phyloP scores from a whole-genome alignment of 176 grass and related monocot genomes.

The Oryza coarctata region DNA sequence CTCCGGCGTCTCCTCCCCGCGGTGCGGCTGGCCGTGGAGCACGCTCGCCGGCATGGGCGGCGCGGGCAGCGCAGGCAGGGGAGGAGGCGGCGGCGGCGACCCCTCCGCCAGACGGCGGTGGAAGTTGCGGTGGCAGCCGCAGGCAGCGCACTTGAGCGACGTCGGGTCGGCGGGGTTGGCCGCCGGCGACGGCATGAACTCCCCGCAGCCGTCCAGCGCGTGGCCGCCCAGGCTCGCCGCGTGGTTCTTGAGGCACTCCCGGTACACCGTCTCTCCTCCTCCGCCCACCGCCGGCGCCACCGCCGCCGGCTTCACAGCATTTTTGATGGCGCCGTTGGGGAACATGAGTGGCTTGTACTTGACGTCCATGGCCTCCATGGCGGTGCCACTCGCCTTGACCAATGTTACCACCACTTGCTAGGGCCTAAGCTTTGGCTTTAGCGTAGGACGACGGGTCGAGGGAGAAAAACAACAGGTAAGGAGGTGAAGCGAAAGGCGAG shows the following conservation, averaged over 20 bases:
- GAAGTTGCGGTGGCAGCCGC: slow-evolving; percentile 98
- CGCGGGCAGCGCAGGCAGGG: slow-evolving; percentile 11
- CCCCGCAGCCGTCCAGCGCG: slow-evolving; percentile 85
- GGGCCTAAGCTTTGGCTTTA: slow-evolving; percentile 31
- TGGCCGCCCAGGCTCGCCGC: slow-evolving; percentile 80
- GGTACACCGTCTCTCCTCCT: slow-evolving; percentile 44
- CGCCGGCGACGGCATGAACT: slow-evolving; percentile 74
- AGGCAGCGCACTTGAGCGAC: slow-evolving; percentile 77
- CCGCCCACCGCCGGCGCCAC: not conserved
- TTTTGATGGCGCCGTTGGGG: slow-evolving; percentile 86
- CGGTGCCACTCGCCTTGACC: slow-evolving; percentile 24
- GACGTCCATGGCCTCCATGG: slow-evolving; percentile 54
- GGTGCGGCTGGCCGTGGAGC: slow-evolving; percentile 26
- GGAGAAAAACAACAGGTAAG: slow-evolving; percentile 32
- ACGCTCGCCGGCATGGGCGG: slow-evolving; percentile 8
- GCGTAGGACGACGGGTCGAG: slow-evolving; percentile 35
- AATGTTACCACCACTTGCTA: slow-evolving; percentile 34
- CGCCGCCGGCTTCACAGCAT: slow-evolving; percentile 36
- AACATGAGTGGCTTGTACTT: slow-evolving; percentile 52
- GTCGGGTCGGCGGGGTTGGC: slow-evolving; percentile 56
- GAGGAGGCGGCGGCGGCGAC: not conserved
- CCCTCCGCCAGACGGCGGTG: slow-evolving; percentile 66
- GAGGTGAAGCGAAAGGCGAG: slow-evolving; percentile 33
- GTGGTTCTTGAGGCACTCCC: slow-evolving; percentile 98
- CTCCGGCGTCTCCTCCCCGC: slow-evolving; percentile 39